phyloP scores from a whole-genome alignment of 2,329 filamentous ascomycete genomes.

The Whalleya microplaca region DNA sequence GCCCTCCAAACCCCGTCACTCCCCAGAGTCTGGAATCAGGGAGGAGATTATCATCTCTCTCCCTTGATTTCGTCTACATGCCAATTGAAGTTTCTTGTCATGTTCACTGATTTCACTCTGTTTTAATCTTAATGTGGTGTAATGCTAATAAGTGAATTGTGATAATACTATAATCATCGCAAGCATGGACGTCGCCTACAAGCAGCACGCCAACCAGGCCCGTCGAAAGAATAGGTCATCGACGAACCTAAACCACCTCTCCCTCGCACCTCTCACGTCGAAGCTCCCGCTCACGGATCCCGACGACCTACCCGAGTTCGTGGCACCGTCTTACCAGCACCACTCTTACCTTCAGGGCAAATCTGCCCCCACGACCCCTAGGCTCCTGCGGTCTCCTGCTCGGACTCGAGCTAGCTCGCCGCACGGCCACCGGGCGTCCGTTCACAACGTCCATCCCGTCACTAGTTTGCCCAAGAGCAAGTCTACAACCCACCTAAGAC shows the following conservation, averaged over 20 bases:
- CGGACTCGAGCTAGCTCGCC: conserved; percentile 52
- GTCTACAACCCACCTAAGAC: conserved; percentile 60
- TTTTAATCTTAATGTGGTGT: background rate
- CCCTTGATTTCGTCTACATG: conserved; percentile 2
- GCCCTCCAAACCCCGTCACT: conserved; percentile 10
- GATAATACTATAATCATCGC: background rate
- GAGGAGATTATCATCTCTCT: background rate
- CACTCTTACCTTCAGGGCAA: conserved; percentile 64
- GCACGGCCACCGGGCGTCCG: conserved; percentile 46
- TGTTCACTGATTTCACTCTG: background rate
- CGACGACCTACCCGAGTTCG: conserved; percentile 48
- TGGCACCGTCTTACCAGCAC: conserved; percentile 38
- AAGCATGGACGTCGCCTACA: conserved; percentile 63
- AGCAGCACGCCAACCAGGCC: conserved; percentile 60
- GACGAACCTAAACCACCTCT: conserved; percentile 62
- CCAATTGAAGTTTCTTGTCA: conserved; percentile 10
- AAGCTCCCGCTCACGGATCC: conserved; percentile 62
- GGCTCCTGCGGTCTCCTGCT: conserved; percentile 62
- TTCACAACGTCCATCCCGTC: conserved; percentile 34
- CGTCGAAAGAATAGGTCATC: conserved; percentile 63
- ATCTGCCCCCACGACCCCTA: conserved; percentile 67
- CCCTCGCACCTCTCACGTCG: conserved; percentile 66
- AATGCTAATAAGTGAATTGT: conserved; percentile 1
- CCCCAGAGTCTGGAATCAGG: background rate
- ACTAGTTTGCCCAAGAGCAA: conserved; percentile 61